Evolutionary conservation across 2,329 filamentous ascomycete species (phyloP), one percentile per base, ranked within the genome.

Genomic region (Zasmidium citrigriseum): DNA sequence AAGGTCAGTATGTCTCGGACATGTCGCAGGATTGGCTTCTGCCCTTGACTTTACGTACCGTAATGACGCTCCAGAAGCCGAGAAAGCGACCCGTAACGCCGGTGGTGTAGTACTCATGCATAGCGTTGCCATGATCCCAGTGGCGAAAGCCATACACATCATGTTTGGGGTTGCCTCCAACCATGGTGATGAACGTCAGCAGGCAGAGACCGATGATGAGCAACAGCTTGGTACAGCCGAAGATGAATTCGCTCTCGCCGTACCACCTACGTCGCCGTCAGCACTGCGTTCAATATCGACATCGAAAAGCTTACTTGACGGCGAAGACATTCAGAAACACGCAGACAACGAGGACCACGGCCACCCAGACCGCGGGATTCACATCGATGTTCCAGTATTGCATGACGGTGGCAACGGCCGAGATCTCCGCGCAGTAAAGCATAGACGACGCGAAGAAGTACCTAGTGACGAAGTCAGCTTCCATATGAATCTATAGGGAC

Each of bases 361-460:
- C 53, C 14, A 61, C 56, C 79, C 79, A 81, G 1, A 78, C 76
- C 0, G 75, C 63, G 1, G 52, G 50, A 49, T 58, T 54, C 5
- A 66, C 48, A 2, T 50, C 20, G 4, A 51, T 11, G 18, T 65
- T 68, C 86, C 86, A 89, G 66, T 82, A 87, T 64, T 85, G 76
- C 59, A 88, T 85, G 21, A 89, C 74, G 1, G 88, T 83, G 46
- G 83, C 82, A 18, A 85, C 83, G 11, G 86, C 86, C 0, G 83
- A 82, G 58, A 88, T 86, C 70, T 89, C 86, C 55, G 83, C 81
- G 18, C 55, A 58, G 25, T 80, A 75, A 34, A 78, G 64, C 27
- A 82, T 80, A 0, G 76, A 76, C 50, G 75, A 65, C 1, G 75
- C 75, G 53, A 80, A 81, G 76, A 78, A 81, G 64, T 80, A 52